Percentiles rank a stretch among this genome's conserved stretches.
Conservation (phyloP, 2,329 filamentous ascomycete species). For the Penicillium sclerotiorum region DNA sequence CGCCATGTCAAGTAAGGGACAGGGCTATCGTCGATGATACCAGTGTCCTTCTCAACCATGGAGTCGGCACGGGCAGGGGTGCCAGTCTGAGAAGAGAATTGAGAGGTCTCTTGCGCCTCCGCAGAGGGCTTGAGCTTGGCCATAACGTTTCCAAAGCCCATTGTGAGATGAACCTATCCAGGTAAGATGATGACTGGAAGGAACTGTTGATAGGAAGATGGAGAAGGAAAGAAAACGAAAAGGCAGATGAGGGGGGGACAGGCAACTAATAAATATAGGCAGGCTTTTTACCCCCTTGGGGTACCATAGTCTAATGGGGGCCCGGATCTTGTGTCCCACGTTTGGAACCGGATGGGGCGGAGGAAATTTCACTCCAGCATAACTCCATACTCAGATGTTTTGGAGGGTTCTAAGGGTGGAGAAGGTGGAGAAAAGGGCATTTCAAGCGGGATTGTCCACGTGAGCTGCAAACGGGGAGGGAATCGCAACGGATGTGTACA, state of each 20-base stretch:
- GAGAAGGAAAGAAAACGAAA: constrained; percentile 13
- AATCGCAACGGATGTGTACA: not conserved
- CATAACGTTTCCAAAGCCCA: constrained; percentile 35
- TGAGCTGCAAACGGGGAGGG: constrained; percentile 15
- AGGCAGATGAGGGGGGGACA: constrained; percentile 12
- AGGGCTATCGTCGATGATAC: constrained; percentile 44
- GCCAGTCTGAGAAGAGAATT: constrained; percentile 37
- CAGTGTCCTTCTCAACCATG: constrained; percentile 35
- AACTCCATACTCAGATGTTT: constrained; percentile 28
- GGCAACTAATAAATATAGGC: constrained; percentile 30
- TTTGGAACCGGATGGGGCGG: constrained; percentile 24
- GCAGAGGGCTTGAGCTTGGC: constrained; percentile 32
- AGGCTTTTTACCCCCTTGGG: constrained; percentile 21
- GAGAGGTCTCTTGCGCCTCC: constrained; percentile 22
- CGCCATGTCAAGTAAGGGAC: constrained; percentile 47
- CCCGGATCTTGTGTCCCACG: constrained; percentile 34
- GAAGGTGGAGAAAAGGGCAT: constrained; percentile 25
- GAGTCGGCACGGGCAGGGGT: constrained; percentile 38
- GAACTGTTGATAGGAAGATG: constrained; percentile 1
- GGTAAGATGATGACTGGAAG: constrained; percentile 2
- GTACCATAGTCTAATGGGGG: constrained; percentile 33
- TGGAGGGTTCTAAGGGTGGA: constrained; percentile 28
- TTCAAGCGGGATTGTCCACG: constrained; percentile 19
- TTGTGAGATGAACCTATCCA: constrained; percentile 18
- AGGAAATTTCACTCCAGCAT: constrained; percentile 28